A percentile compares a stretch with the other conserved stretches of the same genome.
Conservation (phyloP, 2,329 filamentous ascomycete species). For the Celoporthe dispersa region DNA sequence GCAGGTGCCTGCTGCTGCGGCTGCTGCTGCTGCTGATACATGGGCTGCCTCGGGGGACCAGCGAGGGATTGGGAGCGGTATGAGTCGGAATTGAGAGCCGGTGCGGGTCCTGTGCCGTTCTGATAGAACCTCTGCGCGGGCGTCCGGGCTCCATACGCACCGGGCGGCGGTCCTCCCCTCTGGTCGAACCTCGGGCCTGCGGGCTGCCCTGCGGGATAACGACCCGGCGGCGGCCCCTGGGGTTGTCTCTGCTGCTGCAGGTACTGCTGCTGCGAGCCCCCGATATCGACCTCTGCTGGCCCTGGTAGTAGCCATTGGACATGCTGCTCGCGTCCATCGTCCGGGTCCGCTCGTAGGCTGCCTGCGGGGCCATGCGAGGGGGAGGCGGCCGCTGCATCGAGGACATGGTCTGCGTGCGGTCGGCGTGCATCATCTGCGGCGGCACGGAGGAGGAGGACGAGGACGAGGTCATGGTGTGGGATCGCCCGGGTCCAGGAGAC, state of each 20-base stretch:
- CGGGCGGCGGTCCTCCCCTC: conserved; percentile 55
- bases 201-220: conserved; percentile 53
- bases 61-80: conserved; percentile 95
- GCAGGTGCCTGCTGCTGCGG: conserved; percentile 58
- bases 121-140: conserved; percentile 65
- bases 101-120: conserved; percentile 58
- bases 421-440: conserved; percentile 56
- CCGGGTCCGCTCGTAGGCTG: conserved; percentile 45
- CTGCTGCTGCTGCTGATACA: conserved; percentile 61
- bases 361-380: conserved; percentile 53
- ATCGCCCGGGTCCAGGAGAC: conserved; percentile 82
- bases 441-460: conserved; percentile 74
- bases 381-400: conserved; percentile 71
- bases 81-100: conserved; percentile 80
- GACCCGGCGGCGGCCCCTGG: conserved; percentile 48
- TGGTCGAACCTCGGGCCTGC: conserved; percentile 64
- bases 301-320: conserved; percentile 58
- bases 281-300: conserved; percentile 57
- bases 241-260: conserved; percentile 51
- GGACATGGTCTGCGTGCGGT: conserved; percentile 80
- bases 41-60: conserved; percentile 71
- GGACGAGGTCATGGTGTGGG: conserved; percentile 92
- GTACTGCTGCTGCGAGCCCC: conserved; percentile 54
- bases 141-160: conserved; percentile 47
- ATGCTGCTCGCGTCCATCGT: conserved; percentile 51